Evolutionary conservation across 352 stramenopile species (phyloP).

Genomic region (Phytopythium delawarense): DNA sequence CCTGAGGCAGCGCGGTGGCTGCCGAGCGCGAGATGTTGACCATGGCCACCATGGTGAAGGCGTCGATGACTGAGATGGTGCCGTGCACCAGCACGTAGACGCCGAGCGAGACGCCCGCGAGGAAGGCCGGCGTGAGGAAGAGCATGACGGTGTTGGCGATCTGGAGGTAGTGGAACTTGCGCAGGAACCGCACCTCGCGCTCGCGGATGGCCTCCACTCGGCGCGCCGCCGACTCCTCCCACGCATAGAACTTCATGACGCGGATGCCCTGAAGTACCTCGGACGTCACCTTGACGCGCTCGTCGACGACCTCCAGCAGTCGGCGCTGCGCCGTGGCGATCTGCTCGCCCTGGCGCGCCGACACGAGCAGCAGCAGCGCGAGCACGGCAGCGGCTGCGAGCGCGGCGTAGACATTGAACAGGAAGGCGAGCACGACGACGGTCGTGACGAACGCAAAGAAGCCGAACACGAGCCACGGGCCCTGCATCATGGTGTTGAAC

Average conservation of each 20-base stretch:
- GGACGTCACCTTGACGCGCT: constrained; percentile 91
- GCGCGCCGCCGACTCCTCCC: constrained; percentile 45
- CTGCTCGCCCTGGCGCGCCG: constrained; percentile 9
- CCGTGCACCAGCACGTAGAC: constrained; percentile 32
- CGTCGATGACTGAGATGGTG: constrained; percentile 42
- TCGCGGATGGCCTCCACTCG: constrained; percentile 40
- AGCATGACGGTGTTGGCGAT: constrained; percentile 56
- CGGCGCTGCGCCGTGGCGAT: constrained; percentile 11
- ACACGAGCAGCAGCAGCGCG: constrained; percentile 4
- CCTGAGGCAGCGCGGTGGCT: constrained; percentile 16
- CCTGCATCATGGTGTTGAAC: constrained; percentile 26
- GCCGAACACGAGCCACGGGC: constrained; percentile 21
- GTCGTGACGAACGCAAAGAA: constrained; percentile 22
- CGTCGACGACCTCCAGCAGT: constrained; percentile 29
- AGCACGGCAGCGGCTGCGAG: constrained; percentile 16
- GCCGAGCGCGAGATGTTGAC: constrained; percentile 24
- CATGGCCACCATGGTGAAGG: constrained; percentile 31
- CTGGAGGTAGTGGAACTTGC: constrained; percentile 53
- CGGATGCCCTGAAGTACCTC: constrained; percentile 89
- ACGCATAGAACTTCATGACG: constrained; percentile 91
- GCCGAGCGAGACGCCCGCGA: constrained; percentile 19
- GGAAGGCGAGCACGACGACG: constrained; percentile 17
- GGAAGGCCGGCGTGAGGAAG: constrained; percentile 40
- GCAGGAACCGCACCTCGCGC: constrained; percentile 38
- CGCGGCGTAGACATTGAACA: constrained; percentile 24